These are phyloP conservation scores for Aurifilum marmelostoma DNA, from an alignment of 2,329 filamentous ascomycete species.

Conservation along the genomic window DNA sequence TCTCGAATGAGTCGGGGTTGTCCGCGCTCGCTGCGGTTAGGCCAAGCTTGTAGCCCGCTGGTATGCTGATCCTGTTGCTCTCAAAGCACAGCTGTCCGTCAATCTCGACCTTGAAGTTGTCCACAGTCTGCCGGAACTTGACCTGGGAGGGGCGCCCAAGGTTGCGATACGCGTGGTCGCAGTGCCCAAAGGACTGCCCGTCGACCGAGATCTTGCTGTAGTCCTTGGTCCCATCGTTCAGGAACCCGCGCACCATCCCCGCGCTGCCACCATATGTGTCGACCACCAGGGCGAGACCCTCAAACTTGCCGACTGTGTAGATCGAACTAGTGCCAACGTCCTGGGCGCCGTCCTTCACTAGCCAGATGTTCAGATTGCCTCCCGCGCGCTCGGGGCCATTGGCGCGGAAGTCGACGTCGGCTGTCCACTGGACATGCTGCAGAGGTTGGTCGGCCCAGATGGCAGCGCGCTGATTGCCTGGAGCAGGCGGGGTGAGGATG, in stretches of 20 bases:
- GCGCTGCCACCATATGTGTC: constrained; percentile 78
- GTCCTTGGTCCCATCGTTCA: constrained; percentile 87
- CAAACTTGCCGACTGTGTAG: constrained; percentile 83
- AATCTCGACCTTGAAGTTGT: constrained; percentile 74
- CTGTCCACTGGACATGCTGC: constrained; percentile 72
- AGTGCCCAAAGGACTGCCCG: constrained; percentile 89
- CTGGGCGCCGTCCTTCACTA: constrained; percentile 69
- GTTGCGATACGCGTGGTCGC: constrained; percentile 89
- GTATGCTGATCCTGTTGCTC: constrained; percentile 76
- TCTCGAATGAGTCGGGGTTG: constrained; percentile 90
- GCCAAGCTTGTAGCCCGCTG: constrained; percentile 81
- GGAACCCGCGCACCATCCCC: constrained; percentile 85
- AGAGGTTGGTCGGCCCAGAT: constrained; percentile 74
- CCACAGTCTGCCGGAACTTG: constrained; percentile 68
- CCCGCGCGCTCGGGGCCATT: constrained; percentile 82
- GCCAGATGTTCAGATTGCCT: constrained; percentile 94
- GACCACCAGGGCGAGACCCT: constrained; percentile 85
- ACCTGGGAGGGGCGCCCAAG: constrained; percentile 81
- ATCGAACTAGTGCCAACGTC: constrained; percentile 74
- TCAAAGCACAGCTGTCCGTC: constrained; percentile 85
- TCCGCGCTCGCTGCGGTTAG: constrained; percentile 87
- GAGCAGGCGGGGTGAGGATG: constrained; percentile 85
- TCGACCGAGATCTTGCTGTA: constrained; percentile 82
- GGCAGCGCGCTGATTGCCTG: constrained; percentile 82
- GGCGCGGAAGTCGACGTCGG: constrained; percentile 85